Base-by-base conservation (phyloP, 306 rosid genomes). In the Cicer bijugum region DNA sequence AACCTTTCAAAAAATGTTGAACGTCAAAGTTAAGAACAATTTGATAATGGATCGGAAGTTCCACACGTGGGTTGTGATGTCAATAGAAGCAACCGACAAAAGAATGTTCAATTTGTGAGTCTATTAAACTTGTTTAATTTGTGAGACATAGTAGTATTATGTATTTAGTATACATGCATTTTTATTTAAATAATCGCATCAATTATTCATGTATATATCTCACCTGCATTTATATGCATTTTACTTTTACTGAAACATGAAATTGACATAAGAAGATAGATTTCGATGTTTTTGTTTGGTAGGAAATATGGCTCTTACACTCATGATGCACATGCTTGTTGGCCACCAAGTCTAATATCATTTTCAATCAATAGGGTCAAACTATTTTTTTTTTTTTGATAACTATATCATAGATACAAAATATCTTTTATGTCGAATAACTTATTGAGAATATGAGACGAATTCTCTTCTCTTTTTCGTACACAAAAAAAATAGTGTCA, bases 41-140 rank as follows among this genome's bases (percentile, higher is more conserved):
- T 48, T 52, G 68, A 35, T 46, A 57, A 16, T 20, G 35, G 4
- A 0, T 28, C 35, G 43, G 48, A 60, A 35, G 47, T 12, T 56
- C 38, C 38, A 68, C 72, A 76, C 45, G 59, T 66, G 76, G 75
- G 53, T 71, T 82, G 72, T 72, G 74, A 76, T 40, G 67, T 39
- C 80, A 86, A 61, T 11, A 4, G 10, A 56, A 47, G 78, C 62
- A 47, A 50, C 64, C 4, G 0, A 19, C 37, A 52, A 62, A 74
- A 12, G 12, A 73, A 48, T 42, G 55, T 64, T 37, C 45, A 15
- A 53, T 45, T 11, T 52, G 1, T 14, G 8, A 3, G 6, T 12
- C 12, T 8, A 35, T 47, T 43, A 55, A 76, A 55, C 44, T 12
- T 43, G 15, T 14, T 4, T n/a, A 40, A 56, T 67, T 17, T 16